A percentile compares a stretch with the other conserved stretches of the same genome.
Evolutionary conservation across 2,329 filamentous ascomycete species (phyloP).

Genomic region (Orbilia quercus): DNA sequence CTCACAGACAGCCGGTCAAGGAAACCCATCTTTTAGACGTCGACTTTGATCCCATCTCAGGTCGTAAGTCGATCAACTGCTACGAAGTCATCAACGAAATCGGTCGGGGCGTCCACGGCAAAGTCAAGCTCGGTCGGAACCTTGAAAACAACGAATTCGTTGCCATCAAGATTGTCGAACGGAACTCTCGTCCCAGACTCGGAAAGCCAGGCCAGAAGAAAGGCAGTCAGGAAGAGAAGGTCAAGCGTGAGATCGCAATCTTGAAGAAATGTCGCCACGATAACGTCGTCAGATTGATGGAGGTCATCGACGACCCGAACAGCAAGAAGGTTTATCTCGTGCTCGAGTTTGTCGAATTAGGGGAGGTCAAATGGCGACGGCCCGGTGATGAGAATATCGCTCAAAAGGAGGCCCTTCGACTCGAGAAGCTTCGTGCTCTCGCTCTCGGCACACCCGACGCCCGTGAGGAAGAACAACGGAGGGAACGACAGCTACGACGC

Average conservation of each 20-base stretch:
- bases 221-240: constrained; percentile 71
- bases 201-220: constrained; percentile 73
- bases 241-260: constrained; percentile 96
- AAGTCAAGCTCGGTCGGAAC: constrained; percentile 93
- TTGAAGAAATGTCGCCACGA: constrained; percentile 97
- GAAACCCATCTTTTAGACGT: constrained; percentile 66
- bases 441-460: constrained; percentile 70
- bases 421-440: constrained; percentile 63
- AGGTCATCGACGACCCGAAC: constrained; percentile 97
- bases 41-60: constrained; percentile 86
- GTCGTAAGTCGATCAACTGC: constrained; percentile 95
- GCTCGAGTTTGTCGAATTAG: constrained; percentile 91
- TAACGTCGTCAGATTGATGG: constrained; percentile 94
- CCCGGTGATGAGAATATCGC: constrained; percentile 86
- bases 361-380: constrained; percentile 93
- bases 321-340: constrained; percentile 99
- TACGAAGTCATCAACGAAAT: constrained; percentile 98
- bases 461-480: constrained; percentile 71
- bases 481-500: constrained; percentile 67
- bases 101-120: constrained; percentile 93
- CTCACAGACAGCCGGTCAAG: constrained; percentile 58
- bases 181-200: constrained; percentile 91
- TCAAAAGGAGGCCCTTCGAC: constrained; percentile 80
- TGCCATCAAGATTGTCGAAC: constrained; percentile 97
- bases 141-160: constrained; percentile 80